These are phyloP conservation scores for Moricandia moricandioides DNA, from an alignment of 345 rosid genomes.

Conservation along the genomic window DNA sequence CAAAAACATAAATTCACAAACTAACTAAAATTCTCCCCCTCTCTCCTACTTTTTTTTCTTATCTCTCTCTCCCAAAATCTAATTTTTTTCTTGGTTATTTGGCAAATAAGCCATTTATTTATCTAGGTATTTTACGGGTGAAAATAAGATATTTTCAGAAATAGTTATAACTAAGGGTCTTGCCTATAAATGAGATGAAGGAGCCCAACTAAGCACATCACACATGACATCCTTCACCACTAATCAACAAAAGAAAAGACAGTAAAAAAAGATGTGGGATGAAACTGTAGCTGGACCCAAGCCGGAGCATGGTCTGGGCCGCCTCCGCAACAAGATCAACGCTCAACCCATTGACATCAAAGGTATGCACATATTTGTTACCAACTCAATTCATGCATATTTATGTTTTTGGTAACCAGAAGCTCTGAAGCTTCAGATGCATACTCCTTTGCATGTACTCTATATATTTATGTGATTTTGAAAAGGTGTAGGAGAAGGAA, in stretches of 20 bases:
- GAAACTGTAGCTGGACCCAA: conserved; percentile 86
- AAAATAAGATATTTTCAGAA: conserved; percentile 13
- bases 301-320: conserved; percentile 85
- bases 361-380: neutral
- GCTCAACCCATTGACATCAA: conserved; percentile 49
- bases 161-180: too few relatives aligned
- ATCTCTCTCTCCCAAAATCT: too few relatives aligned
- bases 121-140: neutral
- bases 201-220: neutral
- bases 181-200: conserved; percentile 14
- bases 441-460: neutral
- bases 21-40: too few relatives aligned
- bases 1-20: too few relatives aligned
- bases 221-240: neutral
- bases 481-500: conserved; percentile 46
- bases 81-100: too few relatives aligned
- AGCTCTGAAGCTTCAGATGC: neutral
- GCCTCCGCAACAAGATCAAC: conserved; percentile 54
- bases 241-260: neutral
- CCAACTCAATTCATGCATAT: neutral
- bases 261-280: conserved; percentile 62
- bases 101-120: too few relatives aligned
- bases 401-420: neutral
- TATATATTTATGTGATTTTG: neutral
- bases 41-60: too few relatives aligned